phyloP scores from a whole-genome alignment of 75 land plant genomes.

The Ceratopteris richardii region DNA sequence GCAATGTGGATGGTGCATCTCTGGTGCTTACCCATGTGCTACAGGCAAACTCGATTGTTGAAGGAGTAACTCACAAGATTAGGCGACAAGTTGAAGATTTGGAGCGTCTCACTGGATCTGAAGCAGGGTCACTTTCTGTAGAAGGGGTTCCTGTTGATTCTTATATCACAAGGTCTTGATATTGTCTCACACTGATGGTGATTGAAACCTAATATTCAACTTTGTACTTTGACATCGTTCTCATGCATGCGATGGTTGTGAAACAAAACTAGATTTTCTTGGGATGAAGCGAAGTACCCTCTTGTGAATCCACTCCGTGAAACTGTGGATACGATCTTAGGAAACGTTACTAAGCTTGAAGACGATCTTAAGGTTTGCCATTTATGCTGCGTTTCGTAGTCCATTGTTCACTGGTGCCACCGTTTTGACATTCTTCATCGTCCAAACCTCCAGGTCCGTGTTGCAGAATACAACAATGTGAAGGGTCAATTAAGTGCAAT shows the following conservation, averaged over 20 bases:
- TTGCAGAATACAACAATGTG: slow-evolving; percentile 88
- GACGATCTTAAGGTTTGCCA: slow-evolving; percentile 84
- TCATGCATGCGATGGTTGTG: too few species aligned
- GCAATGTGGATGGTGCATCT: not conserved
- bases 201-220: too few species aligned
- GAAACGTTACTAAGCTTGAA: slow-evolving; percentile 68
- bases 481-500: slow-evolving; percentile 84
- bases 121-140: slow-evolving; percentile 47
- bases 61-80: slow-evolving; percentile 80
- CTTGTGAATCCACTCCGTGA: slow-evolving; percentile 84
- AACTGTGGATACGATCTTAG: slow-evolving; percentile 67
- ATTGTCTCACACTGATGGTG: too few species aligned
- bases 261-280: slow-evolving; percentile 73
- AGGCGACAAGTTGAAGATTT: slow-evolving; percentile 81
- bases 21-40: not conserved
- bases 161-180: slow-evolving; percentile 79
- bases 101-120: slow-evolving; percentile 51
- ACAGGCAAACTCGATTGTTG: slow-evolving; percentile 77
- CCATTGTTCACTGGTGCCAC: too few species aligned
- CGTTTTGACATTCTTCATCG: too few species aligned
- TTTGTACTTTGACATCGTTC: too few species aligned
- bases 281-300: slow-evolving; percentile 98
- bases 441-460: slow-evolving; percentile 53
- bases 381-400: not conserved
- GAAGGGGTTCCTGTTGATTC: slow-evolving; percentile 87